Base-by-base conservation (phyloP, 495 filamentous ascomycete genomes). In the Aspergillus bertholletiae region DNA sequence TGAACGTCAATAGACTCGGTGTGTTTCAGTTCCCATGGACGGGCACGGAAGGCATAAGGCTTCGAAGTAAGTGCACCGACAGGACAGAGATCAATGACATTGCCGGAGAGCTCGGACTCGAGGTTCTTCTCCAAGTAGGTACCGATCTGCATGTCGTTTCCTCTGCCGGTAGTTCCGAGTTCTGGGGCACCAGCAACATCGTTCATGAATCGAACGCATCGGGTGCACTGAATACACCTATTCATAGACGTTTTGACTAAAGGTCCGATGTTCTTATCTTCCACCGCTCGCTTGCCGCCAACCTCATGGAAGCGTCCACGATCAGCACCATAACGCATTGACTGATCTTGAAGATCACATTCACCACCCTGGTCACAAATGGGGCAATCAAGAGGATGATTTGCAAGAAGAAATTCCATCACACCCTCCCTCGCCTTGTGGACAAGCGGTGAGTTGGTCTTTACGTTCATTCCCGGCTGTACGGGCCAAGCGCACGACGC, bases 211-310 rank as follows among this genome's bases (percentile, higher is more conserved):
- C 94, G 91, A 57, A 98, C 84, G 74, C 94, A 98, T 65, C 94
- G 84, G 60, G 94, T 97, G 77, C 94, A 98, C 75, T 98, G 94
- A 67, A 98, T 98, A 76, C 94, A 98, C 66, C 94, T 80, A 77
- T 97, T 98, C 94, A 98, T 98, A n/a, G 95, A 97, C 15, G 94
- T 98, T 80, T 98, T 98, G 69, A 98, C 87, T 53, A 98, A 72
- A n/a, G 94, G 94, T 7, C 94, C 94, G 60, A 98, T 96, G 67
- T 97, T 97, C 81, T 98, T 98, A 71, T 98, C 94, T 77, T 98
- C 94, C 27, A 96, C 91, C 5, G 90, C 94, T 71, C 94, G 88
- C 82, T 98, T 98, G 61, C 94, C 94, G 40, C 82, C 84, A 58
- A 90, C 75, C 75, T 98, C 94, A 71, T 98, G 94, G 74, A 98